Conservation (phyloP, 23 red algal genomes). For the Gracilaria gracilis region DNA sequence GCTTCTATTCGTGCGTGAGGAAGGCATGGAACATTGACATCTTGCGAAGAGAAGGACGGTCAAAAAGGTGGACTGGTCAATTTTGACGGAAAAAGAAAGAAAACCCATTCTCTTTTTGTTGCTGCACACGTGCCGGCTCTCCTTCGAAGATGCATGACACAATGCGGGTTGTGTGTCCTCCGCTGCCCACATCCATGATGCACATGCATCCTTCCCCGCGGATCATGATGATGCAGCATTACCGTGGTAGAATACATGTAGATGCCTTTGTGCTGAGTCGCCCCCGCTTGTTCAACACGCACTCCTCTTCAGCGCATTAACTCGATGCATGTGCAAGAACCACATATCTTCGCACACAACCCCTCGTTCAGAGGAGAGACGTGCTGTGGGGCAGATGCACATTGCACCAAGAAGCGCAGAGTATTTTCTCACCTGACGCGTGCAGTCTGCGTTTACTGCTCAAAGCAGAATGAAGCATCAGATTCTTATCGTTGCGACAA, state of each 20-base stretch:
- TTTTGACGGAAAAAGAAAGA: neutral
- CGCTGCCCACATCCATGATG: too few relatives aligned
- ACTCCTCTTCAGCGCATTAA: neutral
- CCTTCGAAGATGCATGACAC: neutral
- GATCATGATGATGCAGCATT: too few relatives aligned
- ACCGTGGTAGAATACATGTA: too few relatives aligned
- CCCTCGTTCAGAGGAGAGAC: too few relatives aligned
- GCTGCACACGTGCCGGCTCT: conserved; percentile 2
- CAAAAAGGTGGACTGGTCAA: neutral
- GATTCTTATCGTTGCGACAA: too few relatives aligned
- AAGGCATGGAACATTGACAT: neutral
- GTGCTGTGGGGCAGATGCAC: too few relatives aligned
- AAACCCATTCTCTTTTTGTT: neutral
- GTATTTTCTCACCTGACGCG: neutral
- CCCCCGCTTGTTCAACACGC: neutral
- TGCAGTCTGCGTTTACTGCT: too few relatives aligned
- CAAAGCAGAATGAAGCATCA: too few relatives aligned
- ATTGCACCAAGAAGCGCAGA: neutral
- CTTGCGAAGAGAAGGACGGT: neutral
- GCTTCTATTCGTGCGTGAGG: too few relatives aligned
- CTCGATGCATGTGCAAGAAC: neutral
- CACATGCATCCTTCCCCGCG: conserved; percentile 2
- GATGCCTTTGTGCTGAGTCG: too few relatives aligned
- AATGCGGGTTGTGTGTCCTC: too few relatives aligned
- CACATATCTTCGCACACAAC: too few relatives aligned